These are phyloP conservation scores for Cystobasidium ongulense DNA, from an alignment of 768 basidiomycete species.

Conservation along the genomic window DNA sequence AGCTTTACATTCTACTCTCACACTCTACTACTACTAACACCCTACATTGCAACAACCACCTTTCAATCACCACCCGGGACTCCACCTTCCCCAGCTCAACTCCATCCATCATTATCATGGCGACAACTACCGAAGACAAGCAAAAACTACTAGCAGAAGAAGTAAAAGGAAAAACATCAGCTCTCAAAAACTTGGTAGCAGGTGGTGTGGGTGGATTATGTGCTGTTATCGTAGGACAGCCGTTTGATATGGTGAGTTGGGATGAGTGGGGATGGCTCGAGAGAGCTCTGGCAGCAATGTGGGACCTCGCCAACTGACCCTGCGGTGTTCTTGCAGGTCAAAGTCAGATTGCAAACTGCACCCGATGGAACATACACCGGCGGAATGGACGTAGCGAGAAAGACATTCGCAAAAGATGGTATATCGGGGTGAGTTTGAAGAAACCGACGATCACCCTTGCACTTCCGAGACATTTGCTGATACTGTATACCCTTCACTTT, in stretches of 20 bases:
- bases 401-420: slow-evolving; percentile 84
- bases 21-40: no score
- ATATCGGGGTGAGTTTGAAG: slow-evolving; percentile 58
- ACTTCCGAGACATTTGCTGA: no score
- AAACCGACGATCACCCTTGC: no score
- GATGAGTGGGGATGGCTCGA: no score
- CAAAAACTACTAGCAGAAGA: slow-evolving; percentile 24
- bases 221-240: slow-evolving; percentile 88
- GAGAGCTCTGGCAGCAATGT: no score
- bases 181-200: slow-evolving; percentile 74
- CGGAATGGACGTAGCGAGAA: slow-evolving; percentile 84
- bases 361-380: slow-evolving; percentile 78
- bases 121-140: not conserved
- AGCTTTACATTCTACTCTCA: no score
- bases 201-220: slow-evolving; percentile 86
- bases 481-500: no score
- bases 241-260: slow-evolving; percentile 77
- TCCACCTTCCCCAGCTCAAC: not conserved
- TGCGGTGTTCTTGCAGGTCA: slow-evolving; percentile 42
- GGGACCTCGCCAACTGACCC: not conserved
- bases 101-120: not conserved
- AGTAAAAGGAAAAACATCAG: slow-evolving; percentile 28
- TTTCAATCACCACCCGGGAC: not conserved
- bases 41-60: not conserved
- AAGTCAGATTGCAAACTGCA: slow-evolving; percentile 92